phyloP scores from a whole-genome alignment of 2,329 filamentous ascomycete species.

The Sordariomycetes sp. region DNA sequence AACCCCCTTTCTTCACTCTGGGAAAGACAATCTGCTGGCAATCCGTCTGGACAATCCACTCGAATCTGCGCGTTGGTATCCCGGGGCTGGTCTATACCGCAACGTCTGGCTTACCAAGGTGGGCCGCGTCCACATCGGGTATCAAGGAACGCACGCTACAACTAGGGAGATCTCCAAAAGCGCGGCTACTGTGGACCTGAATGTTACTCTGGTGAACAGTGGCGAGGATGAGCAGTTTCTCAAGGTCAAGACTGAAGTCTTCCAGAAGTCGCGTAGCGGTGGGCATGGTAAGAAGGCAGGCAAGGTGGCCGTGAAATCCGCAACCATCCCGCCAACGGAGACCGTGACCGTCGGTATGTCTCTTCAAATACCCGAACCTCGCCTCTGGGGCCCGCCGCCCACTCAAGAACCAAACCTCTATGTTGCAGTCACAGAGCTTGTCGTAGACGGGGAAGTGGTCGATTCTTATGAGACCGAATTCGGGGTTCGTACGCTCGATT shows the following conservation, averaged over 20 bases:
- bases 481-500: slow-evolving; percentile 34
- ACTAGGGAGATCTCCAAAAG: slow-evolving; percentile 31
- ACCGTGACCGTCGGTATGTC: background rate
- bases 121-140: slow-evolving; percentile 32
- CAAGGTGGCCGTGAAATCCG: slow-evolving; percentile 24
- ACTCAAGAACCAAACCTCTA: slow-evolving; percentile 36
- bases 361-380: slow-evolving; percentile 19
- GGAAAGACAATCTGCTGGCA: slow-evolving; percentile 31
- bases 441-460: slow-evolving; percentile 13
- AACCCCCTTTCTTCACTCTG: slow-evolving; percentile 27
- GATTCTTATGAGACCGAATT: slow-evolving; percentile 40
- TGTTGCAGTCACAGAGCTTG: slow-evolving; percentile 32
- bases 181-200: slow-evolving; percentile 34
- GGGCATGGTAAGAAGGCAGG: too few species aligned
- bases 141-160: slow-evolving; percentile 40
- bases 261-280: too few species aligned
- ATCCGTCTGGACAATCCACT: slow-evolving; percentile 40
- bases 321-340: background rate
- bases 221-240: too few species aligned
- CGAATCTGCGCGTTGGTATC: slow-evolving; percentile 42
- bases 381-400: slow-evolving; percentile 37
- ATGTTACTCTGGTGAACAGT: too few species aligned
- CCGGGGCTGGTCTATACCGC: slow-evolving; percentile 42
- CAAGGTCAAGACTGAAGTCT: too few species aligned
- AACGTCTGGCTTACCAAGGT: slow-evolving; percentile 46